These are phyloP conservation scores for Fragosphaeria purpurea DNA, from an alignment of 2,329 filamentous ascomycete species.

Conservation along the genomic window DNA sequence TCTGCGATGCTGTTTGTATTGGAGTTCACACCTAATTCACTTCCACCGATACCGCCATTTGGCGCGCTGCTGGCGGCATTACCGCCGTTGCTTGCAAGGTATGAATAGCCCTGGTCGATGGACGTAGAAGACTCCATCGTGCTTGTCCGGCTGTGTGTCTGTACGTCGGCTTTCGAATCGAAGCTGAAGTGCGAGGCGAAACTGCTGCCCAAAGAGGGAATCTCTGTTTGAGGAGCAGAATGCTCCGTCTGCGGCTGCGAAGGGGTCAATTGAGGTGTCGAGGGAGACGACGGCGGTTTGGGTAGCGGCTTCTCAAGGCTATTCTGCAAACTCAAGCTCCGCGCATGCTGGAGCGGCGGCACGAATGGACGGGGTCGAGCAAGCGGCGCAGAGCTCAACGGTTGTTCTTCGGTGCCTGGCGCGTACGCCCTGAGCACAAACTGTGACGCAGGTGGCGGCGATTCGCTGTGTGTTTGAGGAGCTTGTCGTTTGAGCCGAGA, in stretches of 20 bases:
- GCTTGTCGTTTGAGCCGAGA: slow-evolving; percentile 33
- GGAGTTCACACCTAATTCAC: slow-evolving; percentile 24
- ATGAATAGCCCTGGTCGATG: slow-evolving; percentile 20
- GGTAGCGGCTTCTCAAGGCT: slow-evolving; percentile 50
- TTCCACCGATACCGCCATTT: slow-evolving; percentile 9
- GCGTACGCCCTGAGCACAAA: slow-evolving; percentile 24
- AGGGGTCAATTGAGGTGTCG: slow-evolving; percentile 8
- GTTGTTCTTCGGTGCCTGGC: slow-evolving; percentile 11
- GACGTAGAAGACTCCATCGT: slow-evolving; percentile 40
- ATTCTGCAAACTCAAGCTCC: slow-evolving; percentile 43
- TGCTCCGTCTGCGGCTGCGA: slow-evolving; percentile 20
- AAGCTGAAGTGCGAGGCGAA: slow-evolving; percentile 22
- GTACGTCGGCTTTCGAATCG: slow-evolving; percentile 18
- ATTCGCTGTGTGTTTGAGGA: slow-evolving; percentile 22
- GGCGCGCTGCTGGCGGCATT: not conserved
- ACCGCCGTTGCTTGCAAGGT: slow-evolving; percentile 1
- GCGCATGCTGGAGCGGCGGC: slow-evolving; percentile 35
- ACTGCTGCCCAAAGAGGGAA: slow-evolving; percentile 10
- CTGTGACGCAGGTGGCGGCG: slow-evolving; percentile 13
- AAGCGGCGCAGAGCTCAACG: slow-evolving; percentile 20
- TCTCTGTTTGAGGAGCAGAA: too few relatives aligned
- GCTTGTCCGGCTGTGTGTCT: slow-evolving; percentile 32
- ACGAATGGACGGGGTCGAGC: slow-evolving; percentile 11
- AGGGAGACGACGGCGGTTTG: slow-evolving; percentile 32
- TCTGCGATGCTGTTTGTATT: slow-evolving; percentile 36